Evolutionary conservation across 2,329 filamentous ascomycete species (phyloP).

Genomic region (Bipolaris bicolor): DNA sequence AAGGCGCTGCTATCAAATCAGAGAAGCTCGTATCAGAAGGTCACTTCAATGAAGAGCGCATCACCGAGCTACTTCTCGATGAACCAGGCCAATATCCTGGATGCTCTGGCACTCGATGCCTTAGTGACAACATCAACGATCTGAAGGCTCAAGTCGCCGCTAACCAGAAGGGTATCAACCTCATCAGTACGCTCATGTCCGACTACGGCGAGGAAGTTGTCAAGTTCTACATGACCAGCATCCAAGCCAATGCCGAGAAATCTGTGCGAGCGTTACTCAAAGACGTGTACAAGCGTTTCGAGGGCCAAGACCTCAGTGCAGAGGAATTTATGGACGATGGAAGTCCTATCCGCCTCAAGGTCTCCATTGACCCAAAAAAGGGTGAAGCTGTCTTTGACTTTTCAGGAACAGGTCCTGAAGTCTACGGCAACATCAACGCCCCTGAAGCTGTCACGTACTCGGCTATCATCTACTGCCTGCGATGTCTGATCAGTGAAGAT

Average conservation of each 20-base stretch:
- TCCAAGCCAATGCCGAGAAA: slow-evolving; percentile 79
- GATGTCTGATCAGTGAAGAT: slow-evolving; percentile 78
- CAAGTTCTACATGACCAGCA: slow-evolving; percentile 82
- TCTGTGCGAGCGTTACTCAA: slow-evolving; percentile 77
- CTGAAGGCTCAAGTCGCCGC: slow-evolving; percentile 86
- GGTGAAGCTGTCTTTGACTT: slow-evolving; percentile 83
- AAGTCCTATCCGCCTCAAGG: slow-evolving; percentile 74
- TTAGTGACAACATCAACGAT: slow-evolving; percentile 84
- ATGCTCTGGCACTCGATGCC: slow-evolving; percentile 77
- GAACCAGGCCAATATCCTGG: slow-evolving; percentile 77
- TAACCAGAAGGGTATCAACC: slow-evolving; percentile 82
- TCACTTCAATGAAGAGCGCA: slow-evolving; percentile 77
- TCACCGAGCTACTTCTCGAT: slow-evolving; percentile 72
- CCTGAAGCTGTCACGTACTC: slow-evolving; percentile 82
- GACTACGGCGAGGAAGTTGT: slow-evolving; percentile 81
- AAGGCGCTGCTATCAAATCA: slow-evolving; percentile 62
- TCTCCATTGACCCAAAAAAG: slow-evolving; percentile 75
- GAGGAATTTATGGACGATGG: slow-evolving; percentile 89
- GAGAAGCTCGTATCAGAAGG: slow-evolving; percentile 77
- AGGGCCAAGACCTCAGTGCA: slow-evolving; percentile 73
- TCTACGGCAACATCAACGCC: slow-evolving; percentile 81
- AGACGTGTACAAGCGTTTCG: slow-evolving; percentile 70
- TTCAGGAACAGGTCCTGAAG: slow-evolving; percentile 76
- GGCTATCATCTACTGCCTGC: slow-evolving; percentile 85
- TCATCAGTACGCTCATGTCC: slow-evolving; percentile 75